Base-by-base conservation (phyloP, 1,284 basidiomycete genomes). In the Lentinula novae-zelandiae region DNA sequence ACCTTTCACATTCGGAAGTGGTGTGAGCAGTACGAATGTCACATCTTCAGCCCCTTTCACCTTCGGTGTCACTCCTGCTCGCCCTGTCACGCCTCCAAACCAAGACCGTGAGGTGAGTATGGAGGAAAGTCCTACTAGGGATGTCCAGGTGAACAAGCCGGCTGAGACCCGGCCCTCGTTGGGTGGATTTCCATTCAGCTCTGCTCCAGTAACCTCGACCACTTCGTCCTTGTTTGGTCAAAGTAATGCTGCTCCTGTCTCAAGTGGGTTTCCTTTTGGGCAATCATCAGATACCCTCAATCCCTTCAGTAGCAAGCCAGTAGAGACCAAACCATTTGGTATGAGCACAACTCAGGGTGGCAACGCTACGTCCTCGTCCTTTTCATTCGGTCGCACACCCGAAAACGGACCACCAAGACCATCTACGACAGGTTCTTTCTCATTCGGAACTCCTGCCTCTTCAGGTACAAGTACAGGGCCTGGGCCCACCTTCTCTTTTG, bases 101-200 rank as follows among this genome's bases (percentile, higher is more conserved):
- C 73, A 72, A 52, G 82, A 81, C 52, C 77, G 82, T 58, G 86
- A 85, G 64, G 80, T 86, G 66, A 80, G 73, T 53, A 89, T 89
- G 86, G 86, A 89, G 52, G 86, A 89, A 71, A 89, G 86, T 64
- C 86, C 86, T 1, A 82, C 78, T 3, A 77, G 87, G 61, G 85
- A 84, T 22, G 67, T 78, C 57, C 75, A 73, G 60, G 68, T 62
- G 70, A 60, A 63, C 67, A 65, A 73, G 67, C 69, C 73, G 66
- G 65, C 72, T 27, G 68, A 68, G 62, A 65, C 73, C 34, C 75
- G 73, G 60, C 76, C 76, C 17, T 74, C 73, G 1, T 68, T 78
- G n/a, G 73, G 68, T 52, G 70, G 69, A 27, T 85, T 85, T 62
- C 71, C 80, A 0, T 85, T 85, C 52, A 64, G 50, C 17, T 60